phyloP scores from a whole-genome alignment of 2,329 filamentous ascomycete species.

The Alternaria sp. region DNA sequence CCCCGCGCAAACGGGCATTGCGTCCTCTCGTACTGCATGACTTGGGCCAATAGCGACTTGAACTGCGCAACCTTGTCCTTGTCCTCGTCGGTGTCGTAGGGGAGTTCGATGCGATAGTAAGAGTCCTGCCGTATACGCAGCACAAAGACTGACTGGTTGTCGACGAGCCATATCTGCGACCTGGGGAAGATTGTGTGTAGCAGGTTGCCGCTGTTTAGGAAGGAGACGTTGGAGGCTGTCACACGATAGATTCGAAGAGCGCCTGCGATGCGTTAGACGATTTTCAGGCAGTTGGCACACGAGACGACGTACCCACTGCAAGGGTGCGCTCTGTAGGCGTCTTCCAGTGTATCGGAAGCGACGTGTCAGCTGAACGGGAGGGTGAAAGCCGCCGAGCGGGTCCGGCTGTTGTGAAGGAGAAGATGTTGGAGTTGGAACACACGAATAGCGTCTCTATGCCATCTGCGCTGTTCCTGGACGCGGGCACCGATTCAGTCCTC shows the following conservation, averaged over 20 bases:
- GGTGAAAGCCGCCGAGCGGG: slow-evolving; percentile 49
- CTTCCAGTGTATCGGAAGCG: slow-evolving; percentile 72
- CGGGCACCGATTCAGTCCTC: slow-evolving; percentile 40
- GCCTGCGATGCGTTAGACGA: slow-evolving; percentile 57
- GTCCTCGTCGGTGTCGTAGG: slow-evolving; percentile 70
- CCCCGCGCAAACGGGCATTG: slow-evolving; percentile 82
- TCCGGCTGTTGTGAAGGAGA: slow-evolving; percentile 64
- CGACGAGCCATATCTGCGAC: slow-evolving; percentile 93
- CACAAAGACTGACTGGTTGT: slow-evolving; percentile 85
- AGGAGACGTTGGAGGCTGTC: slow-evolving; percentile 79
- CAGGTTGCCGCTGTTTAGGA: slow-evolving; percentile 83
- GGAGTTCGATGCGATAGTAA: slow-evolving; percentile 91
- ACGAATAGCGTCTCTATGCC: slow-evolving; percentile 75
- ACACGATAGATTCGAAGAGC: slow-evolving; percentile 85
- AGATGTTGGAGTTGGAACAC: slow-evolving; percentile 76
- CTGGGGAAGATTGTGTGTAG: slow-evolving; percentile 87
- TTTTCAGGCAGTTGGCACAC: neutral
- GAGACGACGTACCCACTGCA: slow-evolving; percentile 69
- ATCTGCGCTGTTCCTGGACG: slow-evolving; percentile 53
- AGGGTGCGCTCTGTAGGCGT: slow-evolving; percentile 82
- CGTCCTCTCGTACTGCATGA: slow-evolving; percentile 87
- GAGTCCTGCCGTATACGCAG: slow-evolving; percentile 81
- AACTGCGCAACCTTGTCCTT: slow-evolving; percentile 70
- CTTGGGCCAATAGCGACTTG: slow-evolving; percentile 72
- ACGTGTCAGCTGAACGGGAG: slow-evolving; percentile 52